Base-by-base conservation (phyloP, 148 eudicot species). In the Vaccinium corymbosum region DNA sequence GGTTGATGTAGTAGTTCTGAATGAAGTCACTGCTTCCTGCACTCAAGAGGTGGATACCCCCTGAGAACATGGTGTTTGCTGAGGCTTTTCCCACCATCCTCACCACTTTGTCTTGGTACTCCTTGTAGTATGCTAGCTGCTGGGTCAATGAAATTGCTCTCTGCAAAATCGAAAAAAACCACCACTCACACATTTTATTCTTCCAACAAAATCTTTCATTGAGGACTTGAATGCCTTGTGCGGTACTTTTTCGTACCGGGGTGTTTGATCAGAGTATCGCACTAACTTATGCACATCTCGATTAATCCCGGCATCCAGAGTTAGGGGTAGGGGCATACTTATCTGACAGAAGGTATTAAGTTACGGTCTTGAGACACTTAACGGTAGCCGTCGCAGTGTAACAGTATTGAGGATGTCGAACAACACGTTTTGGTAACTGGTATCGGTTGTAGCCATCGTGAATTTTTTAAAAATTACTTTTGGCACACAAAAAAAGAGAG, bases 11-110 rank as follows among this genome's bases (percentile, higher is more conserved):
- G 88, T 93, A 95, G 57, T 94, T 95, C 87, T 95, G 98, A 61
- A 94, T 83, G 83, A 89, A 94, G 82, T 95, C 98, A 85, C 98
- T 95, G 88, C 89, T 90, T 70, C 98, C 98, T 76, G 98, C 97
- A 86, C 97, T 94, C 53, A 94, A 56, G 25, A 95, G 89, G 82
- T 95, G 98, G 71, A 95, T 92, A 76, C 95, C 98, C 35, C 95
- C 91, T 0, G 97, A 90, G 82, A 93, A 86, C 87, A 92, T 90
- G 38, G 76, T 84, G 50, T 90, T 90, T 0, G 97, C 98, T 71
- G 84, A 90, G 48, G 72, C 89, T 82, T 81, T 90, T 46, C 98
- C 98, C 66, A 92, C 95, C 92, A 91, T 80, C 35, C 80, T 90
- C 81, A 61, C 91, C 61, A 95, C 91, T 80, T 89, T 92, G 83